These are phyloP conservation scores for Akanthomyces lecanii DNA, from an alignment of 2,329 filamentous ascomycete species.

Conservation along the genomic window DNA sequence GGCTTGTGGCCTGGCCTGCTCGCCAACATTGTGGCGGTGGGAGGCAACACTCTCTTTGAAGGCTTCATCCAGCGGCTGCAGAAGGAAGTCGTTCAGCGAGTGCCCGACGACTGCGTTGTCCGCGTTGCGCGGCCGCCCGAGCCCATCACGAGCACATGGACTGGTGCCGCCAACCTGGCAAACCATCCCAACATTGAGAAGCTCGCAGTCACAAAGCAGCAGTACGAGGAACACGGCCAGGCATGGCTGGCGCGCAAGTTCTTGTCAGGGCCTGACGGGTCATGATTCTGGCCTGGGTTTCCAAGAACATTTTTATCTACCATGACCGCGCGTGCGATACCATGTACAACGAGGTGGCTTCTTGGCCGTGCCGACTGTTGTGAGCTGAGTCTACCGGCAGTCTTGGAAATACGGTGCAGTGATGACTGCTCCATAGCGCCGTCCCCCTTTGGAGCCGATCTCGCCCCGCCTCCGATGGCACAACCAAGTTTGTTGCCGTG, in stretches of 20 bases:
- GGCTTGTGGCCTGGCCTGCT: conserved; percentile 79
- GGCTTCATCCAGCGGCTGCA: conserved; percentile 80
- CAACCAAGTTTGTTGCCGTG: background rate
- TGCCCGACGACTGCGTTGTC: conserved; percentile 73
- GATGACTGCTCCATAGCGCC: too few species aligned
- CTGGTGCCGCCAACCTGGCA: conserved; percentile 75
- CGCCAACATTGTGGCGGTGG: conserved; percentile 83
- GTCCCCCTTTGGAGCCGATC: background rate
- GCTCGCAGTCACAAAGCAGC: conserved; percentile 74
- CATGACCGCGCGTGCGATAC: too few species aligned
- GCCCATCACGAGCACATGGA: conserved; percentile 78
- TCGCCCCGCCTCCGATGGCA: background rate
- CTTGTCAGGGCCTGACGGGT: conserved; percentile 32
- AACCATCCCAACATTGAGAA: conserved; percentile 62
- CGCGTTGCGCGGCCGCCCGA: conserved; percentile 66
- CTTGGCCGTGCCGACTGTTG: too few species aligned
- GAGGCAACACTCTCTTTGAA: conserved; percentile 74
- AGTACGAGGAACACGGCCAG: conserved; percentile 85
- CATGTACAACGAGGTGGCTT: too few species aligned
- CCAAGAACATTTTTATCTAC: background rate
- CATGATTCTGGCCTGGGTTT: background rate
- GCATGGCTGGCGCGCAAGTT: conserved; percentile 73
- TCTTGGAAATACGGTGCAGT: too few species aligned
- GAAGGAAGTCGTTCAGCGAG: conserved; percentile 65
- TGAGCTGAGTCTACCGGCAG: too few species aligned